Evolutionary conservation across 1,284 basidiomycete species (phyloP).

Genomic region (Cystobasidium slooffiae): DNA sequence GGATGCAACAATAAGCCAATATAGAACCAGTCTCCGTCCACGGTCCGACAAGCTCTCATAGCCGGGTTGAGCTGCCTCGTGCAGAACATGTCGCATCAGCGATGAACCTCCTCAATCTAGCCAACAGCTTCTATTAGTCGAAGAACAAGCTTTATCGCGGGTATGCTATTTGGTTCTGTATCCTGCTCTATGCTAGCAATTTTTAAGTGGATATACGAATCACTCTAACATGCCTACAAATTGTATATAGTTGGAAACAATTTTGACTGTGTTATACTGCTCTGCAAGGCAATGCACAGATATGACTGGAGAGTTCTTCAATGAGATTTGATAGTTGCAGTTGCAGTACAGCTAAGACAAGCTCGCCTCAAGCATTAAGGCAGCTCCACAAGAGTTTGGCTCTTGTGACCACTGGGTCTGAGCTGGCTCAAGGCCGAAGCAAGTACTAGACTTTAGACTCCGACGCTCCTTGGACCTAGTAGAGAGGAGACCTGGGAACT

Average conservation of each 20-base stretch:
- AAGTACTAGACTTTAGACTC: too few relatives aligned
- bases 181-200: slow-evolving; percentile 26
- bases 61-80: slow-evolving; percentile 18
- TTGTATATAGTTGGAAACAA: not conserved
- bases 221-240: slow-evolving; percentile 43
- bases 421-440: too few relatives aligned
- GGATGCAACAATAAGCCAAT: not conserved
- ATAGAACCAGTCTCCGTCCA: not conserved
- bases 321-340: not conserved
- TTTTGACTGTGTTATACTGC: not conserved
- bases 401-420: too few relatives aligned
- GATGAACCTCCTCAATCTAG: slow-evolving; percentile 13
- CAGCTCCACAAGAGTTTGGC: too few relatives aligned
- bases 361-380: not conserved
- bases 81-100: not conserved
- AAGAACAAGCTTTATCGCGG: slow-evolving; percentile 24
- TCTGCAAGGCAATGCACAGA: not conserved
- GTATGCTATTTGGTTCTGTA: slow-evolving; percentile 40
- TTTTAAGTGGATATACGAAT: slow-evolving; percentile 36
- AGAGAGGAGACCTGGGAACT: too few relatives aligned
- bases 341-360: not conserved
- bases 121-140: slow-evolving; percentile 36
- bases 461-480: too few relatives aligned
- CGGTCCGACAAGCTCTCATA: slow-evolving; percentile 35
- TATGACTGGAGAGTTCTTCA: not conserved